These are phyloP conservation scores for Suhomyces vadensis DNA, from an alignment of 805 yeast species.

Conservation along the genomic window DNA sequence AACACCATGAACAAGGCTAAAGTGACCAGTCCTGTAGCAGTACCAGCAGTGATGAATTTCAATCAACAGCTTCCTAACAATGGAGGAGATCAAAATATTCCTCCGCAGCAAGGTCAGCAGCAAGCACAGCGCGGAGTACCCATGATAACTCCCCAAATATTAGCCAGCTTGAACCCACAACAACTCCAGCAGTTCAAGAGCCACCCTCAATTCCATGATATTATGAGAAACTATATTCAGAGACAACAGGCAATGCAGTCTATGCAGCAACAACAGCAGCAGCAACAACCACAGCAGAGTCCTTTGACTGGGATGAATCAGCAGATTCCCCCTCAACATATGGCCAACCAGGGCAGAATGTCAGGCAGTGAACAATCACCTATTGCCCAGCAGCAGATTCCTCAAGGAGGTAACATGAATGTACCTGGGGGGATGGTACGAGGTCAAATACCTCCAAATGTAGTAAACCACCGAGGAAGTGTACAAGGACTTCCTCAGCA, in stretches of 20 bases:
- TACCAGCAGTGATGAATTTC: constrained; percentile 14
- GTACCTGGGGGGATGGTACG: background rate
- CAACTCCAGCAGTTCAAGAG: constrained; percentile 43
- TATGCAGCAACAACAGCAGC: constrained; percentile 25
- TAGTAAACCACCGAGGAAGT: background rate
- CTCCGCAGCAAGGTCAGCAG: constrained; percentile 3
- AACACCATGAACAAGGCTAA: too few relatives aligned
- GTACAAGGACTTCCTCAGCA: constrained; percentile 3
- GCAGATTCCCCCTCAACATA: constrained; percentile 8
- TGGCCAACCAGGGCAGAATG: constrained; percentile 3
- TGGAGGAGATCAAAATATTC: constrained; percentile 13
- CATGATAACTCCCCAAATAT: constrained; percentile 26
- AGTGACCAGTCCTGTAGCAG: too few relatives aligned
- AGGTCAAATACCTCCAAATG: background rate
- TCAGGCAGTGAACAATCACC: constrained; percentile 3
- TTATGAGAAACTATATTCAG: constrained; percentile 41
- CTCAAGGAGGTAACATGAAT: constrained; percentile 4
- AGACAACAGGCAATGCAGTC: constrained; percentile 39
- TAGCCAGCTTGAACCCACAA: constrained; percentile 38
- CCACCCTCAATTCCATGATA: constrained; percentile 45
- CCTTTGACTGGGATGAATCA: background rate
- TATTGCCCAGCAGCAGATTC: constrained; percentile 5
- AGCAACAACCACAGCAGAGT: constrained; percentile 19
- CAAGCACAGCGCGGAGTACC: constrained; percentile 14
- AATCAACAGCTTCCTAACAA: constrained; percentile 16